Base-by-base conservation (phyloP, 352 stramenopile genomes). In the Phytophthora palmivora region DNA sequence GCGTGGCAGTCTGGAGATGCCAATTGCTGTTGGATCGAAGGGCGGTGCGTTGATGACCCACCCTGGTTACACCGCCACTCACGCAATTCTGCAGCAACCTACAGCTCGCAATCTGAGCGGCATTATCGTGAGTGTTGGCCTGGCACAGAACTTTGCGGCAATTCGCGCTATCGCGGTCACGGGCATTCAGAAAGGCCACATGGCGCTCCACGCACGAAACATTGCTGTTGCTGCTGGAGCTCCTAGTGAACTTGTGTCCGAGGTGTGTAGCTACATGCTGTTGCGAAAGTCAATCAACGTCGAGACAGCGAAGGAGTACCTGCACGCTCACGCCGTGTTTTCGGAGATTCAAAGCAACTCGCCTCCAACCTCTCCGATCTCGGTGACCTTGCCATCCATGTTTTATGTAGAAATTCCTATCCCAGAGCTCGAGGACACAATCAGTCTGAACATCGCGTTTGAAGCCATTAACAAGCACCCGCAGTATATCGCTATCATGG, bases 241-340 rank as follows among this genome's bases (percentile, higher is more conserved):
- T 2, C 83, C 84, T 5, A 88, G 84, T 34, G 84, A 93, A 53
- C 64, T 95, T n/a, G 87, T 94, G 33, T 76, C 84, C 22, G 87
- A 95, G 52, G 74, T 94, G 11, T 95, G 87, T 58, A 89, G 82
- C 58, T 95, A 95, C 74, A 95, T 95, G 87, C 68, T 94, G 8
- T 73, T 83, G 11, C 73, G 87, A 45, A 87, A 90, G 58, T 76
- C 76, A 30, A 91, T 95, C 61, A 94, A 92, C 62, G 65, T 94
- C 16, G 84, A 91, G 69, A 92, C 87, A 22, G 87, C 84, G 18
- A 92, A 91, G 61, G 83, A 92, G 61, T 95, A 95, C 36, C 67
- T 95, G 28, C 74, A 89, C 50, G 84, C 84, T 3, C 87, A 94
- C 61, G 82, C 84, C 15, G 78, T 95, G 34, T 95, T 87, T 49